Conservation (phyloP, 345 rosid genomes). For the Salix caprea region DNA sequence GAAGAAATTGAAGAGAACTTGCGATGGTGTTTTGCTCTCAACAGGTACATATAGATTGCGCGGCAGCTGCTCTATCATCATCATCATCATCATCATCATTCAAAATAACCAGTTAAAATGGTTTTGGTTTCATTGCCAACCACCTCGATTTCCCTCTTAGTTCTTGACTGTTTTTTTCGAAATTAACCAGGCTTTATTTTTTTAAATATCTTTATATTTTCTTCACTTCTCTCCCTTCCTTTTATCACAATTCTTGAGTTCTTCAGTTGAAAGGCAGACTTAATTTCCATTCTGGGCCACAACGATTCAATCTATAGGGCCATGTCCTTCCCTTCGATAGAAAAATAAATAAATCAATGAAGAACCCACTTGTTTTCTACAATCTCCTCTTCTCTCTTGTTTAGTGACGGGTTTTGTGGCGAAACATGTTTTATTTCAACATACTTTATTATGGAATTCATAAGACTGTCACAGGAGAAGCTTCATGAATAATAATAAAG, state of each 20-base stretch:
- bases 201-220: not conserved
- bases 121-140: no score
- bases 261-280: not conserved
- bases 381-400: not conserved
- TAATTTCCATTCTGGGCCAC: not conserved
- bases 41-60: conserved; percentile 33
- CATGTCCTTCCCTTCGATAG: not conserved
- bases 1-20: conserved; percentile 59
- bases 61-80: not conserved
- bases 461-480: not conserved
- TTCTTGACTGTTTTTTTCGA: not conserved
- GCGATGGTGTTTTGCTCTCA: conserved; percentile 64
- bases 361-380: not conserved
- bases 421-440: not conserved
- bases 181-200: not conserved
- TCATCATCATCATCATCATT: not conserved
- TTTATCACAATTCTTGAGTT: not conserved
- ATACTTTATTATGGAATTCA: not conserved
- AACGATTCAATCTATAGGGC: not conserved
- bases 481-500: not conserved
- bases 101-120: not conserved
- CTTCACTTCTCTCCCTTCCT: not conserved
- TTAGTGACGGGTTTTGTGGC: not conserved
- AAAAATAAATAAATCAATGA: not conserved
- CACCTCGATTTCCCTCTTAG: not conserved